phyloP scores from a whole-genome alignment of 1,139 yeast species.

The Pichia sp. region DNA sequence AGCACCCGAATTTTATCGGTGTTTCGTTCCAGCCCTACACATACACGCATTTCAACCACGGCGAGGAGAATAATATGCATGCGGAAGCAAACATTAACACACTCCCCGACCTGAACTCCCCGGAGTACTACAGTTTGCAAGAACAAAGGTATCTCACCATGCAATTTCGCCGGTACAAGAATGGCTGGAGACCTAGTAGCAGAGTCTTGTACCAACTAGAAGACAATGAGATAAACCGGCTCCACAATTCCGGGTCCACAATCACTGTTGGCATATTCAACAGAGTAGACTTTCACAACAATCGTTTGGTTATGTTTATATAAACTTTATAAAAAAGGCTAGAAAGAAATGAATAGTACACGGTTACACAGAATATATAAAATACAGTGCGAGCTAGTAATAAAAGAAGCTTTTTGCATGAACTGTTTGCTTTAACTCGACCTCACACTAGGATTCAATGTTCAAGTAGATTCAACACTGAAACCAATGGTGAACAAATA shows the following conservation, averaged over 20 bases:
- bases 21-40: neutral
- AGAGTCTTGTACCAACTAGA: neutral
- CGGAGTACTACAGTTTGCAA: neutral
- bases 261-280: neutral
- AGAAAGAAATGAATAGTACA: no score
- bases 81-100: neutral
- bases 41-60: neutral
- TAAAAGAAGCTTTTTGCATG: no score
- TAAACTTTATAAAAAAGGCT: neutral
- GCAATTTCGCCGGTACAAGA: neutral
- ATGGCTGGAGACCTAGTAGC: neutral
- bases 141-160: neutral
- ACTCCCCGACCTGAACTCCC: neutral
- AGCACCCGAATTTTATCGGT: neutral
- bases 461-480: no score
- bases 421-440: no score
- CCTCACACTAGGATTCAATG: no score
- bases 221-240: slow-evolving; percentile 1
- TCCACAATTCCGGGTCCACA: neutral
- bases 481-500: no score
- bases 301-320: slow-evolving; percentile 13
- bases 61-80: neutral
- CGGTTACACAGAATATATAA: no score
- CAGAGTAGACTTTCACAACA: neutral
- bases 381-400: no score